Evolutionary conservation across 192 early-diverging fungal genomes (phyloP).

Genomic region (Umbelopsis ramanniana): DNA sequence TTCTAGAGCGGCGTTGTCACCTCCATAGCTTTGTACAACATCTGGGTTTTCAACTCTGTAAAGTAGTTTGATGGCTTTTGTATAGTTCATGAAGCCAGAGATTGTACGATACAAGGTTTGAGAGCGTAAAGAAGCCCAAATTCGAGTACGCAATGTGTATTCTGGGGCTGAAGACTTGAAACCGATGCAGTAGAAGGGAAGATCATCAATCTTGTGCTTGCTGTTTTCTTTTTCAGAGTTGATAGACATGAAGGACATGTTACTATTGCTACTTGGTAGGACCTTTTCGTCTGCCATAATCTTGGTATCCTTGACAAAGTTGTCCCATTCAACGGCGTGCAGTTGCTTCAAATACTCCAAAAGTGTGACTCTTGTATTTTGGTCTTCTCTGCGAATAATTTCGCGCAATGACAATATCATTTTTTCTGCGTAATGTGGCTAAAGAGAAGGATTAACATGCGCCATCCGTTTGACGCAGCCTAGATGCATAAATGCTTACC

Average conservation of each 20-base stretch:
- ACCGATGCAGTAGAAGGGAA: conserved; percentile 81
- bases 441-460: neutral
- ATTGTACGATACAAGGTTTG: conserved; percentile 89
- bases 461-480: neutral
- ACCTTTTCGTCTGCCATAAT: conserved; percentile 70
- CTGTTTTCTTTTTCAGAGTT: conserved; percentile 53
- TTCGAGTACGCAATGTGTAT: conserved; percentile 83
- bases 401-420: conserved; percentile 80
- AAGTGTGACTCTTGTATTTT: conserved; percentile 78
- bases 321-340: conserved; percentile 85
- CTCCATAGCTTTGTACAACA: conserved; percentile 65
- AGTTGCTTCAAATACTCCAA: conserved; percentile 83
- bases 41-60: conserved; percentile 85
- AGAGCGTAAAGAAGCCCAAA: conserved; percentile 85
- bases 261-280: conserved; percentile 37
- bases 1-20: conserved; percentile 69
- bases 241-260: conserved; percentile 32
- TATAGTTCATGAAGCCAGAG: conserved; percentile 87
- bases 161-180: conserved; percentile 83
- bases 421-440: conserved; percentile 86
- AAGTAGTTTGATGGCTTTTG: conserved; percentile 80
- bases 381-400: conserved; percentile 83
- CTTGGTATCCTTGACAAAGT: conserved; percentile 89
- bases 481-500: conserved; percentile 20
- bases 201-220: conserved; percentile 76